These are phyloP conservation scores for apple (Malus domestica) DNA, from an alignment of 306 rosid species.

Conservation along the genomic window DNA sequence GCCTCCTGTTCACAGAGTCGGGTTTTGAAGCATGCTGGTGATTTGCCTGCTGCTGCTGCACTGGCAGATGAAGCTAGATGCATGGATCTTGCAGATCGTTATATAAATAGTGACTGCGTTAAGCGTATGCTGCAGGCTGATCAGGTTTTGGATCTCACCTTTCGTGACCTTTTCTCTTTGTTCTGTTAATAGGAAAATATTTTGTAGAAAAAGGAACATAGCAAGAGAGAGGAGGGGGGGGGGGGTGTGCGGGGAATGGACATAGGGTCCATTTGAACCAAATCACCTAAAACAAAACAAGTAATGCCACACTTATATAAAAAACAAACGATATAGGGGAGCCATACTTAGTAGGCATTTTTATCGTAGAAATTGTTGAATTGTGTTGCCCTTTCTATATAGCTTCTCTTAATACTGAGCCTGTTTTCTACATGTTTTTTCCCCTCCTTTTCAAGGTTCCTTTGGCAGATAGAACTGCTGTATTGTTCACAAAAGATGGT, in stretches of 20 bases:
- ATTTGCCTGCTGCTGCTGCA: slow-evolving; percentile 87
- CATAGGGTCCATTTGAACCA: neutral
- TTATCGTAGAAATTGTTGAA: neutral
- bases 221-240: neutral
- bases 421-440: neutral
- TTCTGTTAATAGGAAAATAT: neutral
- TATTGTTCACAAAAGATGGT: slow-evolving; percentile 94
- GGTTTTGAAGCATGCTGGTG: slow-evolving; percentile 95
- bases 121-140: slow-evolving; percentile 99
- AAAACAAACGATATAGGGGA: neutral
- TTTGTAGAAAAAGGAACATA: neutral
- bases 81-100: slow-evolving; percentile 97
- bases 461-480: slow-evolving; percentile 97
- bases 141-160: slow-evolving; percentile 47
- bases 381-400: slow-evolving; percentile 4
- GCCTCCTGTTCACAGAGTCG: slow-evolving; percentile 67
- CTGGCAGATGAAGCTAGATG: slow-evolving; percentile 94
- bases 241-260: neutral
- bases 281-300: neutral
- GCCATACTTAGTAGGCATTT: neutral
- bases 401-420: slow-evolving; percentile 17
- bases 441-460: slow-evolving; percentile 47
- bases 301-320: neutral
- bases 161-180: neutral
- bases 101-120: slow-evolving; percentile 90